Evolutionary conservation across 306 rosid genomes (phyloP).

Genomic region (Sphenostylis stenocarpa): DNA sequence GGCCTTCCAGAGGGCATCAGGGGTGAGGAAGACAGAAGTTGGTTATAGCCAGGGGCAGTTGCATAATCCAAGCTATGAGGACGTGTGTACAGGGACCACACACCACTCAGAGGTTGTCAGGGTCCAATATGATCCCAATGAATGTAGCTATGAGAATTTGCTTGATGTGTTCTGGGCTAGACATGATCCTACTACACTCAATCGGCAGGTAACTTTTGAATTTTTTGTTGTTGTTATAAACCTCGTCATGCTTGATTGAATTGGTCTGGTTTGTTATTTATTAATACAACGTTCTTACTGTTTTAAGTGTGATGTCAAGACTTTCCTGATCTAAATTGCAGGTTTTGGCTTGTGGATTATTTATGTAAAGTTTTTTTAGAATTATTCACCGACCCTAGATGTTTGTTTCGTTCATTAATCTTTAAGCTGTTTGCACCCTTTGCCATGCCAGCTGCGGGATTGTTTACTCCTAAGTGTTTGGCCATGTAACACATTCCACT

Average conservation of each 20-base stretch:
- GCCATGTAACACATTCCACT: not conserved
- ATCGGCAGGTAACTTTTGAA: slow-evolving; percentile 66
- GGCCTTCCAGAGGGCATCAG: slow-evolving; percentile 77
- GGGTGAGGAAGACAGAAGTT: slow-evolving; percentile 82
- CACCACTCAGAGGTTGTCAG: slow-evolving; percentile 81
- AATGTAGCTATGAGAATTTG: slow-evolving; percentile 59
- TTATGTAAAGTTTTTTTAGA: not conserved
- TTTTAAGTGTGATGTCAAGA: slow-evolving; percentile 4
- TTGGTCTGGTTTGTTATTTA: not conserved
- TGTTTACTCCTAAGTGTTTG: not conserved
- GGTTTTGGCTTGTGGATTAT: not conserved
- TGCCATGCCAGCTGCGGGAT: not conserved
- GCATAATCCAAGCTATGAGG: slow-evolving; percentile 74
- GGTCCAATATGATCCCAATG: slow-evolving; percentile 79
- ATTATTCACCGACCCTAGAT: not conserved
- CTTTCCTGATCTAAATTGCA: not conserved
- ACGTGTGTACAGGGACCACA: slow-evolving; percentile 65
- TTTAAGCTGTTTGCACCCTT: not conserved
- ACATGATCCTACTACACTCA: slow-evolving; percentile 84
- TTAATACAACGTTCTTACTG: not conserved
- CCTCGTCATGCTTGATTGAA: slow-evolving; percentile 9
- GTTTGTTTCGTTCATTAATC: not conserved
- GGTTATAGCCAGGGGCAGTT: slow-evolving; percentile 75
- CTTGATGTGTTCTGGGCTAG: slow-evolving; percentile 72
- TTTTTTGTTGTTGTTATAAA: not conserved